Evolutionary conservation across 371 early-diverging fungal species (phyloP).

Genomic region (Mortierella sp.): DNA sequence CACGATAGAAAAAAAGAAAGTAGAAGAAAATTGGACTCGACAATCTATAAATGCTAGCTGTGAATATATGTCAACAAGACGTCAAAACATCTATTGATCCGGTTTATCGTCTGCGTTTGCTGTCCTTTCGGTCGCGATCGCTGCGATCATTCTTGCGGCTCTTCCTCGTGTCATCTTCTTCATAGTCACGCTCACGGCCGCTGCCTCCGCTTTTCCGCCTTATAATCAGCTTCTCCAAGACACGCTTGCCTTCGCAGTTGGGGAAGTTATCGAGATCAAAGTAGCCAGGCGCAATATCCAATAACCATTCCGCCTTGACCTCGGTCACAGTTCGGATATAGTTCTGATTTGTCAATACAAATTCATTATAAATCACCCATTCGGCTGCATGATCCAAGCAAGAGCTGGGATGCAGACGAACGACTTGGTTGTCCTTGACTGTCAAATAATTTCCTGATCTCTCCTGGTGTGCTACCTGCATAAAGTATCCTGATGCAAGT

Average conservation of each 20-base stretch:
- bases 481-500: slow-evolving; percentile 92
- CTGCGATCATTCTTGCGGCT: slow-evolving; percentile 39
- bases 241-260: slow-evolving; percentile 90
- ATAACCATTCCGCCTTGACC: slow-evolving; percentile 92
- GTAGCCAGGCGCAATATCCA: slow-evolving; percentile 90
- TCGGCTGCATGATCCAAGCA: slow-evolving; percentile 91
- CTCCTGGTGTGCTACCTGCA: slow-evolving; percentile 97
- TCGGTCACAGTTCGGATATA: slow-evolving; percentile 96
- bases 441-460: slow-evolving; percentile 92
- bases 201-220: slow-evolving; percentile 55
- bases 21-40: not conserved
- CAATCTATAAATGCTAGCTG: not conserved
- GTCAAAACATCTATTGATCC: slow-evolving; percentile 6
- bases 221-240: slow-evolving; percentile 68
- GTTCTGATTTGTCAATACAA: slow-evolving; percentile 95
- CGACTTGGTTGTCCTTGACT: slow-evolving; percentile 97
- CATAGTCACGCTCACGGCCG: slow-evolving; percentile 26
- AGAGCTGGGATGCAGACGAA: slow-evolving; percentile 94
- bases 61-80: not conserved
- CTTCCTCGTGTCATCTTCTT: slow-evolving; percentile 41
- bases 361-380: slow-evolving; percentile 98
- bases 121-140: slow-evolving; percentile 49
- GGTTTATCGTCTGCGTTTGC: slow-evolving; percentile 41
- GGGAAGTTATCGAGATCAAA: slow-evolving; percentile 90
- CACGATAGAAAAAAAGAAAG: not conserved